Evolutionary conservation across 306 rosid species (phyloP).

Genomic region (Quercus glauca): DNA sequence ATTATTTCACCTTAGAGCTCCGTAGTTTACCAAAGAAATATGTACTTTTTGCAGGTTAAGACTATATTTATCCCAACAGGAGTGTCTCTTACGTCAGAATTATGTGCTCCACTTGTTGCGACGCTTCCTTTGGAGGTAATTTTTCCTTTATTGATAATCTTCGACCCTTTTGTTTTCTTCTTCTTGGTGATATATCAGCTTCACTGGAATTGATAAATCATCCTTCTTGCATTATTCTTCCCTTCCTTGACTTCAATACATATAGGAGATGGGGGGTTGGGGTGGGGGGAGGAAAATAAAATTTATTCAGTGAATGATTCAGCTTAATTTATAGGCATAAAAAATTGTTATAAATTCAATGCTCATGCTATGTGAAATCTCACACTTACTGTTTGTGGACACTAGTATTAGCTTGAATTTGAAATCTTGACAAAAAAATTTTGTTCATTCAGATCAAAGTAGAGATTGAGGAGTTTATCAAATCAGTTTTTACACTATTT

Average conservation of each 20-base stretch:
- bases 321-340: background rate
- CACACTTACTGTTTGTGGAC: background rate
- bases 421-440: constrained; percentile 9
- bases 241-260: too few species aligned
- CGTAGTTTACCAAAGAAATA: constrained; percentile 15
- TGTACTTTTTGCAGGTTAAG: constrained; percentile 66
- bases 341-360: too few species aligned
- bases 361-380: background rate
- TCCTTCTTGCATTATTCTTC: too few species aligned
- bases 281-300: too few species aligned
- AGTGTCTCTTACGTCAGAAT: constrained; percentile 61
- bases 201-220: constrained; percentile 1
- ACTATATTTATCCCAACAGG: constrained; percentile 84
- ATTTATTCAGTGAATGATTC: too few species aligned
- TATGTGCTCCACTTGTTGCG: constrained; percentile 80
- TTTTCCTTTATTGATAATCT: background rate
- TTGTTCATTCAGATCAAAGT: constrained; percentile 55
- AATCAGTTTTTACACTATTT: constrained; percentile 62
- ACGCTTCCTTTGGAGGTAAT: constrained; percentile 95
- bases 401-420: background rate
- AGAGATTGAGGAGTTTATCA: constrained; percentile 81
- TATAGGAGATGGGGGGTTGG: too few species aligned
- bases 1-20: background rate
- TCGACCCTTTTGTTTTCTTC: background rate
- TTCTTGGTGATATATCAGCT: background rate